Base-by-base conservation (phyloP, 768 basidiomycete genomes). In the Chalciporus piperatus region DNA sequence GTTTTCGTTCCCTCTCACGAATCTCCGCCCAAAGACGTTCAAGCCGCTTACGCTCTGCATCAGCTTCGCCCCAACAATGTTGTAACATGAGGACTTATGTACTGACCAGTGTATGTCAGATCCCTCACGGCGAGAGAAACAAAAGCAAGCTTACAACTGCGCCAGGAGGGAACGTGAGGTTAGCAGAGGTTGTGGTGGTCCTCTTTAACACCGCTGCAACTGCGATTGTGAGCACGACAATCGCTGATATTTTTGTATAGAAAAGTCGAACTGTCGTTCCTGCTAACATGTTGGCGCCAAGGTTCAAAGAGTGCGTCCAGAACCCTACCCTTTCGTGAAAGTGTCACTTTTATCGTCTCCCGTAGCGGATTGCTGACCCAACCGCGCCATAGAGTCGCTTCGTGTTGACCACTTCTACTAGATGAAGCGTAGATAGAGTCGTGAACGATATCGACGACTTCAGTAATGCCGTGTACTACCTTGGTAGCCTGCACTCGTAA, bases 71-170 rank as follows among this genome's bases (percentile, higher is more conserved):
- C 77, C 76, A 12, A 84, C 59, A 11, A 84, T 82, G 12, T 77
- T 74, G 56, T 80, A 81, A 3, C 69, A 7, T 62, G 71, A 25
- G 81, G 81, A 52, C 80, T 72, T 30, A 83, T 59, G 39, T 78
- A 68, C 85, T 85, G 20, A 46, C 4, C 4, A 37, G 4, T 9
- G 32, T 50, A 28, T 1, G 52, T 25, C 0, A 35, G 8, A 11
- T 8, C 16, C 19, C 10, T 37, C 41, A 38, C 27, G 39, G 6
- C 14, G 7, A 14, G 38, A 19, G 14, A 3, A 8, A 40, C 12
- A 7, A 23, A 25, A 12, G 35, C 41, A 23, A n/a, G 52, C 64
- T 32, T 51, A 67, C 67, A 48, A 59, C 64, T 27, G 65, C 59
- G 16, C 52, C 59, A 46, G 57, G 41, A 11, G 64, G 62, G 20